These are phyloP conservation scores for Xerocomellus chrysenteron DNA, from an alignment of 768 basidiomycete species.

Conservation along the genomic window DNA sequence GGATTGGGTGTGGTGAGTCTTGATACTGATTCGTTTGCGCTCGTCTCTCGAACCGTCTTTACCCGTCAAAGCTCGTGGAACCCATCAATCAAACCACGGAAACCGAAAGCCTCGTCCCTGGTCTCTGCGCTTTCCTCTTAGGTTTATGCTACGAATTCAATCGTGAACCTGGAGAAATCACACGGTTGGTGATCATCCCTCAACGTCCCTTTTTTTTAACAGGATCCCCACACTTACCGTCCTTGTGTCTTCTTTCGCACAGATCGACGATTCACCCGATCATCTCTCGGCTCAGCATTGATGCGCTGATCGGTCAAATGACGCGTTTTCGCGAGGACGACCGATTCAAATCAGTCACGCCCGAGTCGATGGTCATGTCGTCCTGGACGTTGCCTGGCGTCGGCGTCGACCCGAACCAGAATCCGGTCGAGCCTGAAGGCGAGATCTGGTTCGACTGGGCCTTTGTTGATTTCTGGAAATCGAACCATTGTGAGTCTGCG, in stretches of 20 bases:
- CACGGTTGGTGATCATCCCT: conserved; percentile 55
- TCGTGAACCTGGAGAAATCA: conserved; percentile 91
- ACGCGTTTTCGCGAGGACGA: conserved; percentile 87
- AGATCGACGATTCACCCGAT: conserved; percentile 89
- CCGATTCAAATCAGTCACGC: conserved; percentile 86
- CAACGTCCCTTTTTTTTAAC: no score
- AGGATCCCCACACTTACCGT: not conserved
- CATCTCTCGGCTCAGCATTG: conserved; percentile 84
- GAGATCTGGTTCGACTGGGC: conserved; percentile 99
- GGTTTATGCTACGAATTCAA: conserved; percentile 97
- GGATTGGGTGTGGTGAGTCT: conserved; percentile 83
- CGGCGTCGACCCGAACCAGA: conserved; percentile 1
- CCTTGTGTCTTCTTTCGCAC: not conserved
- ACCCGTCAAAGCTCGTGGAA: conserved; percentile 76
- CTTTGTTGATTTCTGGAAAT: conserved; percentile 98
- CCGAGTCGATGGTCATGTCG: conserved; percentile 73
- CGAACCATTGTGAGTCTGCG: conserved; percentile 78
- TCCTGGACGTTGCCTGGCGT: conserved; percentile 35
- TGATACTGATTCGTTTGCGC: not conserved
- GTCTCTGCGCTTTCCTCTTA: conserved; percentile 86
- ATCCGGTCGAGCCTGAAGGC: conserved; percentile 54
- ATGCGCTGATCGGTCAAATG: conserved; percentile 86
- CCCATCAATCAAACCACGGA: conserved; percentile 91
- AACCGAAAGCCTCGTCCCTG: conserved; percentile 82
- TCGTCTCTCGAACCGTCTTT: not conserved